Evolutionary conservation across 108 stramenopile genomes (phyloP).

Genomic region (Conticribra weissflogii): DNA sequence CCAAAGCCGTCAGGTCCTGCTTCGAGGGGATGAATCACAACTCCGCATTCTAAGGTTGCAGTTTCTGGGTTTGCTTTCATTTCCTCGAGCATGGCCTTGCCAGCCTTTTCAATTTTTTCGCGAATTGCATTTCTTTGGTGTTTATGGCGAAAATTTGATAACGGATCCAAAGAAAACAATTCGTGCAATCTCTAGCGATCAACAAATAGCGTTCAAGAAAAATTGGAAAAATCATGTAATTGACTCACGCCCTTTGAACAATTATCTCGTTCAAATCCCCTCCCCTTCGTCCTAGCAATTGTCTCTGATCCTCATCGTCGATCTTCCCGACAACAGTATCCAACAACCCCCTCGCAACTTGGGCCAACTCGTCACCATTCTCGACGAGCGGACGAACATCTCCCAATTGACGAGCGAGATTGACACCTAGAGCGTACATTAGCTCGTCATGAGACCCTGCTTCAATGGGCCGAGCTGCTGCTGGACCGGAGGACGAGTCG

Average conservation of each 20-base stretch:
- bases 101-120: conserved; percentile 65
- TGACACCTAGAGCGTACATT: conserved; percentile 85
- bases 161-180: conserved; percentile 1
- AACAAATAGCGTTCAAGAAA: conserved; percentile 1
- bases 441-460: conserved; percentile 78
- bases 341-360: conserved; percentile 78
- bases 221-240: conserved; percentile 1
- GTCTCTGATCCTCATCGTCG: conserved; percentile 65
- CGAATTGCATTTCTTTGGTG: conserved; percentile 61
- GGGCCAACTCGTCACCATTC: conserved; percentile 75
- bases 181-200: not conserved
- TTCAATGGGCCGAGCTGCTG: conserved; percentile 48
- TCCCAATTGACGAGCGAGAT: conserved; percentile 65
- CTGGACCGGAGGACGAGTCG: conserved; percentile 14
- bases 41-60: conserved; percentile 62
- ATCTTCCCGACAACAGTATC: conserved; percentile 81
- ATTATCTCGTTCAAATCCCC: conserved; percentile 75
- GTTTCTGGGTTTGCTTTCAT: conserved; percentile 74
- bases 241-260: conserved; percentile 73
- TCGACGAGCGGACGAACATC: conserved; percentile 82
- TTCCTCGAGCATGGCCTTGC: conserved; percentile 73
- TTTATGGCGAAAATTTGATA: conserved; percentile 5
- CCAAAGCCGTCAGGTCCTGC: conserved; percentile 73
- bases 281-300: conserved; percentile 56
- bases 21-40: conserved; percentile 75